These are phyloP conservation scores for Pharnaceum exiguum DNA, from an alignment of 148 eudicot species.

Conservation along the genomic window DNA sequence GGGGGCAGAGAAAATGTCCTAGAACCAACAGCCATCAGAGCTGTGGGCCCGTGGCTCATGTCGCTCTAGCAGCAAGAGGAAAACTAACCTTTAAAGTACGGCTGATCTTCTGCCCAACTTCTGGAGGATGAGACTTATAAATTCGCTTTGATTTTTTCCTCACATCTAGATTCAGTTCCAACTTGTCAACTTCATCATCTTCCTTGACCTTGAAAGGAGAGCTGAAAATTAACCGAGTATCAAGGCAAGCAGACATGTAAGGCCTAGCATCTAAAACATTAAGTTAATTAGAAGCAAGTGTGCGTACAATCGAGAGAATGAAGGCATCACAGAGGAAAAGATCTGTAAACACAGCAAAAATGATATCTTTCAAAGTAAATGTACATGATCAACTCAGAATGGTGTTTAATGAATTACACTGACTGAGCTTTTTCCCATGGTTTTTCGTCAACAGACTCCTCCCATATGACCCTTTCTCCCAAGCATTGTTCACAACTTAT, in stretches of 20 bases:
- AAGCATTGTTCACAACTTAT: constrained; percentile 65
- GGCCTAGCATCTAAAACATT: constrained; percentile 2
- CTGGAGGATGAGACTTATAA: constrained; percentile 70
- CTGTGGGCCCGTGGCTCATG: background rate
- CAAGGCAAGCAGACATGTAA: background rate
- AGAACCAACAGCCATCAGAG: background rate
- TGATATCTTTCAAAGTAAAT: background rate
- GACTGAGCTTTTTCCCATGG: constrained; percentile 99
- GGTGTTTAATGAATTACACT: constrained; percentile 31
- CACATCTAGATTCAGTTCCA: constrained; percentile 57
- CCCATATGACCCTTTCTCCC: constrained; percentile 97
- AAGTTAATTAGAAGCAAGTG: background rate
- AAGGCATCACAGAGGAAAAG: background rate
- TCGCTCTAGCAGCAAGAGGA: constrained; percentile 13
- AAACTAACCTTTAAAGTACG: constrained; percentile 83
- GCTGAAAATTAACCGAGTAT: constrained; percentile 36
- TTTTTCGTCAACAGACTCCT: constrained; percentile 82
- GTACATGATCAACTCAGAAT: background rate
- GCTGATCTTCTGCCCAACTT: constrained; percentile 90
- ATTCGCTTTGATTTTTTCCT: constrained; percentile 74
- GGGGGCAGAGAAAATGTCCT: background rate
- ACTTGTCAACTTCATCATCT: constrained; percentile 88
- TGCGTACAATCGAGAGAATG: background rate
- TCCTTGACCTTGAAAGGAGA: constrained; percentile 91
- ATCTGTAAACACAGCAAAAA: constrained; percentile 2